Base-by-base conservation (phyloP, 1,139 yeast genomes). In the Candida sanyaensis region DNA sequence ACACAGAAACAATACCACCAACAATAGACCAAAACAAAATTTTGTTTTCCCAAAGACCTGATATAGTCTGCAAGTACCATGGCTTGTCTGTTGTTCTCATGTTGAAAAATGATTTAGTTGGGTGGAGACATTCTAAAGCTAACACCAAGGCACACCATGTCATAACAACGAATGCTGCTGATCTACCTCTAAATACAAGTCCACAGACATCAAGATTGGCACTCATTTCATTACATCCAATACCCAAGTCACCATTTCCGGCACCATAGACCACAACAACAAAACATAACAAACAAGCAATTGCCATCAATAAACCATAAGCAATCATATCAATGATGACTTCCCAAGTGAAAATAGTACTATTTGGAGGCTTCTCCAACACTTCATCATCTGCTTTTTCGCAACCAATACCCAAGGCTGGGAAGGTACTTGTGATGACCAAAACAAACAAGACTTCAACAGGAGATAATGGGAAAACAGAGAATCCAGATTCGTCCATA, bases 91-190 rank as follows among this genome's bases (percentile, higher is more conserved):
- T n/a, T n/a, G n/a, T n/a, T n/a, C n/a, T n/a, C n/a, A n/a, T n/a
- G n/a, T n/a, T n/a, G n/a, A n/a, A n/a, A n/a, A n/a, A n/a, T n/a
- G n/a, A n/a, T n/a, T n/a, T n/a, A n/a, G n/a, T n/a, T n/a, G n/a
- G n/a, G n/a, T n/a, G 93, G 50, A 89, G 78, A 60, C 92, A 91
- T 67, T 90, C 96, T 96, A 96, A 90, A 1, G 96, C 96, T 48
- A 89, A 74, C 26, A 90, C 66, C 52, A 91, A 77, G 2, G 96
- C 87, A 69, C 95, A 82, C 96, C 97, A 91, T 0, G 97, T 90
- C 86, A 91, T 85, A 5, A 86, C 82, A 3, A 88, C 90, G 71
- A 91, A 91, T 0, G 95, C 79, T 2, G 88, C 81, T 2, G 96
- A 83, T 62, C 97, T 81, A 4, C 93, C 92, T 60, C 81, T 75